Percentiles rank a stretch among this genome's conserved stretches.
phyloP scores from a whole-genome alignment of 176 grass and related monocot genomes.

The Metroxylon sagu region DNA sequence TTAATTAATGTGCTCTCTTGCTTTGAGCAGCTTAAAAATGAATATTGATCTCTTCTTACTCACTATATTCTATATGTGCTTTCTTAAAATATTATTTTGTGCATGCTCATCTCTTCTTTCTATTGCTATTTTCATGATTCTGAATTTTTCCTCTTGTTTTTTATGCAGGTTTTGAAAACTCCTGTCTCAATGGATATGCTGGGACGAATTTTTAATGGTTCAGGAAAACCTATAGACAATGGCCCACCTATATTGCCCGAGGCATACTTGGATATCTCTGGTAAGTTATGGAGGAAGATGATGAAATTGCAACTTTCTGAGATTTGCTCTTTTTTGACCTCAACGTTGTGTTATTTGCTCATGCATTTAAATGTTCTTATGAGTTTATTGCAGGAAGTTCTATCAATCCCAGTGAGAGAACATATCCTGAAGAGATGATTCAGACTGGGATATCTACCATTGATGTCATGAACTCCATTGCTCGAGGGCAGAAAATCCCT shows the following conservation, averaged over 20 bases:
- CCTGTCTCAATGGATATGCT: conserved; percentile 99
- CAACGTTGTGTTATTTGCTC: background rate
- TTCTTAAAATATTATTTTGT: no score
- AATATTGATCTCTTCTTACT: no score
- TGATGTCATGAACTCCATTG: conserved; percentile 99
- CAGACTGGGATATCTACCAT: conserved; percentile 99
- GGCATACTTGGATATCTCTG: conserved; percentile 98
- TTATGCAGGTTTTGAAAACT: conserved; percentile 79
- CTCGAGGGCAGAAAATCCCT: conserved; percentile 97
- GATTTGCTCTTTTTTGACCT: no score
- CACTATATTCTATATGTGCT: no score
- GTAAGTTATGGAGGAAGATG: conserved; percentile 33
- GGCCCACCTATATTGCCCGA: conserved; percentile 87
- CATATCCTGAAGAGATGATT: conserved; percentile 99
- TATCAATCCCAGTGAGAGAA: conserved; percentile 99
- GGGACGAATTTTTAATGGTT: conserved; percentile 99
- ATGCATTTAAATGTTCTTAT: background rate
- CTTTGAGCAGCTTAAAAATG: no score
- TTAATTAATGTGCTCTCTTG: no score
- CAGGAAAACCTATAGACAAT: conserved; percentile 98
- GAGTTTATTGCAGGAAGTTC: conserved; percentile 62
- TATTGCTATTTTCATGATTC: background rate
- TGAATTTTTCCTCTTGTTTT: background rate
- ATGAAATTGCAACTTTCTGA: background rate
- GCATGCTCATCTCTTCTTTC: no score